phyloP scores from a whole-genome alignment of 306 rosid species.

The Quercus alba region DNA sequence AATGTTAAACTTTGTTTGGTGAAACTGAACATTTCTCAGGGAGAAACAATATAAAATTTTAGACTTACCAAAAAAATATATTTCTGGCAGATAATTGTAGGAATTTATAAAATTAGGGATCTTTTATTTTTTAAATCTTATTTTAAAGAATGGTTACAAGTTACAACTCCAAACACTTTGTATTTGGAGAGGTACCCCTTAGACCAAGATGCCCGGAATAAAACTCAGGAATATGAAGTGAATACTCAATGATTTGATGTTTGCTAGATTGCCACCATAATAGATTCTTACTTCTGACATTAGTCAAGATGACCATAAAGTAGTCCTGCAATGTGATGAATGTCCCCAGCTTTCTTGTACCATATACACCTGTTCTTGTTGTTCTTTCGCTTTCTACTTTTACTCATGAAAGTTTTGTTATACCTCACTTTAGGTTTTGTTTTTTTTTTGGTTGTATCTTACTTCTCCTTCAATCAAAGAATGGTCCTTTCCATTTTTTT shows the following conservation, averaged over 20 bases:
- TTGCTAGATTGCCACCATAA: background rate
- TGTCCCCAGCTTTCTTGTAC: background rate
- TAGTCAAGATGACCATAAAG: background rate
- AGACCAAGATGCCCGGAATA: too few species aligned
- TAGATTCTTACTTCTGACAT: background rate
- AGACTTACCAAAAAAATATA: too few species aligned
- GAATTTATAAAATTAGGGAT: too few species aligned
- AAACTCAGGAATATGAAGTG: background rate
- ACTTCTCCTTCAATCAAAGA: conserved; percentile 25
- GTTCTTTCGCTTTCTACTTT: background rate
- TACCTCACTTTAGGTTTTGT: conserved; percentile 3
- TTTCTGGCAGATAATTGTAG: too few species aligned
- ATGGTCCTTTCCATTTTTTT: background rate
- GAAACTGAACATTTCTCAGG: too few species aligned
- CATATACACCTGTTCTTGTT: background rate
- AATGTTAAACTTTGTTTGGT: too few species aligned
- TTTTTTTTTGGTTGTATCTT: background rate
- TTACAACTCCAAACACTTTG: too few species aligned
- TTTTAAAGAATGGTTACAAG: too few species aligned
- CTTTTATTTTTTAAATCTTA: too few species aligned
- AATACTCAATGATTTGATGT: background rate
- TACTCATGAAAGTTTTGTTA: background rate
- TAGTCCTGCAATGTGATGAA: background rate
- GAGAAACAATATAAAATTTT: too few species aligned
- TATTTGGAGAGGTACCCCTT: too few species aligned